A percentile compares a stretch with the other conserved stretches of the same genome.
Evolutionary conservation across 305 asterid genomes (phyloP).

Genomic region (Euphrasia arctica): DNA sequence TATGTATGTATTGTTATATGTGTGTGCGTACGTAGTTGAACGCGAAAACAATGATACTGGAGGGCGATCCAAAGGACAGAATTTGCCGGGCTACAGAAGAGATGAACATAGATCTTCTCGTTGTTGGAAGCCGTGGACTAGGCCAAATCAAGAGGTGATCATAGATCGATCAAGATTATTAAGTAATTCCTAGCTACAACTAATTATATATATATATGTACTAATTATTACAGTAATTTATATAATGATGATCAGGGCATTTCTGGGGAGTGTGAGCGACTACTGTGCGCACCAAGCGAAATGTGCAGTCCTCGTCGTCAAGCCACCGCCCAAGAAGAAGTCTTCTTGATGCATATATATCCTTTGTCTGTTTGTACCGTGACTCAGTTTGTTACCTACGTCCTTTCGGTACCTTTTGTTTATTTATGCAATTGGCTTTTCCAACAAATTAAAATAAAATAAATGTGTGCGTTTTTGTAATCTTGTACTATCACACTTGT

Average conservation of each 20-base stretch:
- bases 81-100: conserved; percentile 56
- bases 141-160: conserved; percentile 61
- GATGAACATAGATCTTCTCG: conserved; percentile 53
- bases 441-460: no score
- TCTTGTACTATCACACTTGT: no score
- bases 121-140: conserved; percentile 68
- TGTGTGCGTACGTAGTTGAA: conserved; percentile 27
- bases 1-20: not conserved
- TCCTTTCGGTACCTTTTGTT: no score
- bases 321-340: conserved; percentile 36
- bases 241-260: conserved; percentile 38
- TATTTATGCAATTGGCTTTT: no score
- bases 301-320: conserved; percentile 57
- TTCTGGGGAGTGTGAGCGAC: conserved; percentile 66
- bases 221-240: no score
- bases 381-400: no score
- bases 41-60: conserved; percentile 53
- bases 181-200: no score
- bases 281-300: conserved; percentile 57
- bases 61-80: conserved; percentile 68
- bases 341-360: not conserved
- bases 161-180: no score
- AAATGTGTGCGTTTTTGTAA: no score
- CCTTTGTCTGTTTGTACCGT: no score
- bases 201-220: no score